Base-by-base conservation (phyloP, 2,329 filamentous ascomycete genomes). In the Davidsoniella eucalypti region DNA sequence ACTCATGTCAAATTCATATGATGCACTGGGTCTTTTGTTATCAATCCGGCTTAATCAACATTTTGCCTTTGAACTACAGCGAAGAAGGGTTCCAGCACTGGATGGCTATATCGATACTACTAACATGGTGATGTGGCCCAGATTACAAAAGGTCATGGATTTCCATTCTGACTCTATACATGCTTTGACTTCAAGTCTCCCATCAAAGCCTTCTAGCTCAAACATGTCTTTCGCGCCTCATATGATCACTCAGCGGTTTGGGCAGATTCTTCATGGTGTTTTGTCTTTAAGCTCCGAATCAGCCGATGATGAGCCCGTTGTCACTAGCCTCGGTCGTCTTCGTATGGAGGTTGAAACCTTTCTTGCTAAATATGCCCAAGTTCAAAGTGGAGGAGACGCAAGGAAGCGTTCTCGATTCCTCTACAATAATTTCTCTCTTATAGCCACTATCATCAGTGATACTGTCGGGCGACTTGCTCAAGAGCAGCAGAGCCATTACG, bases 81-180 rank as follows among this genome's bases (percentile, higher is more conserved):
- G 90, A 9, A 80, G 90, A 50, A 90, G 93, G 61, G 79, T 96
- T 1, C 92, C 92, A 0, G 82, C 87, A 4, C 80, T 86, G 2
- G 92, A 98, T 60, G 75, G 78, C 38, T 98, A 98, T 61, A 82
- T 95, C 61, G 98, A 98, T 62, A 88, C 80, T 43, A 94, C 87
- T 4, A 88, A 84, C 60, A 98, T 98, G 87, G 76, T 92, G 2
- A 76, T 98, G 5, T 98, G 92, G 92, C 92, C 92, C 6, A 82
- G 90, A 23, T 84, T 98, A 59, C 93, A 98, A 64, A 77, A 86
- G 51, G 80, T 94, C 58, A 94, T 98, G 79, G 88, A 94, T 61
- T 75, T 82, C 50, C 92, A 98, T 62, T 87, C 84, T 66, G 87
- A 94, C 49, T 93, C 86, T 1, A 73, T 98, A 36, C 83, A 82